Evolutionary conservation across 2,329 filamentous ascomycete genomes (phyloP).

Genomic region (Paracoccidioides brasiliensis): DNA sequence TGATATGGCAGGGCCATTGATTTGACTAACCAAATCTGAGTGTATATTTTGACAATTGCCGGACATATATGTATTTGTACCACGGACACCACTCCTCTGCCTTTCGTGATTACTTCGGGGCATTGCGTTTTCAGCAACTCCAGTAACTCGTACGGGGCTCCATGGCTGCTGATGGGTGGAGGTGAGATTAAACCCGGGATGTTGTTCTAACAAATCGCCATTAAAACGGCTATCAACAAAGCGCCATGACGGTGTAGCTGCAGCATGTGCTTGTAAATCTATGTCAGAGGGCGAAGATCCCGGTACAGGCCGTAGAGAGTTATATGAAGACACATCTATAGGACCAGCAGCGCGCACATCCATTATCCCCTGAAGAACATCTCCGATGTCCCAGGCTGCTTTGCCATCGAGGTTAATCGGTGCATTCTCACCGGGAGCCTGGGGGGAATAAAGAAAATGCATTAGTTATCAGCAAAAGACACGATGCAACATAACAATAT

Average conservation of each 20-base stretch:
- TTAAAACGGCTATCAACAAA: not conserved
- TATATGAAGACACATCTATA: not conserved
- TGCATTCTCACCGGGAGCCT: not conserved
- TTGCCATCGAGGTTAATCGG: conserved; percentile 2
- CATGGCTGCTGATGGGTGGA: conserved; percentile 19
- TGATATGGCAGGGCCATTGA: conserved; percentile 17
- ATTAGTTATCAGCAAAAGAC: not conserved
- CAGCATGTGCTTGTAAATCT: not conserved
- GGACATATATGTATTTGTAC: conserved; percentile 16
- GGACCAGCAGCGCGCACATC: conserved; percentile 2
- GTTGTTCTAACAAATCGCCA: not conserved
- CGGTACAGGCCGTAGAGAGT: not conserved
- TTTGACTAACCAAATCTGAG: conserved; percentile 18
- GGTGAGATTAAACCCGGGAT: not conserved
- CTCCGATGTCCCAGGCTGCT: conserved; percentile 15
- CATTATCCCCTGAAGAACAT: conserved; percentile 24
- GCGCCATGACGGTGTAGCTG: not conserved
- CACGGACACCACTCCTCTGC: conserved; percentile 12
- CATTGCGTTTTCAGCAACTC: conserved; percentile 12
- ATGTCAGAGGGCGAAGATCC: not conserved
- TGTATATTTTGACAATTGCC: conserved; percentile 17
- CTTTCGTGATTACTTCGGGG: conserved; percentile 8
- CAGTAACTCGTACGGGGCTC: conserved; percentile 22
- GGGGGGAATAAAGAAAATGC: not conserved
- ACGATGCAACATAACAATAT: not conserved